phyloP scores from a whole-genome alignment of 2,329 filamentous ascomycete species.

The Trichophyton rubrum region DNA sequence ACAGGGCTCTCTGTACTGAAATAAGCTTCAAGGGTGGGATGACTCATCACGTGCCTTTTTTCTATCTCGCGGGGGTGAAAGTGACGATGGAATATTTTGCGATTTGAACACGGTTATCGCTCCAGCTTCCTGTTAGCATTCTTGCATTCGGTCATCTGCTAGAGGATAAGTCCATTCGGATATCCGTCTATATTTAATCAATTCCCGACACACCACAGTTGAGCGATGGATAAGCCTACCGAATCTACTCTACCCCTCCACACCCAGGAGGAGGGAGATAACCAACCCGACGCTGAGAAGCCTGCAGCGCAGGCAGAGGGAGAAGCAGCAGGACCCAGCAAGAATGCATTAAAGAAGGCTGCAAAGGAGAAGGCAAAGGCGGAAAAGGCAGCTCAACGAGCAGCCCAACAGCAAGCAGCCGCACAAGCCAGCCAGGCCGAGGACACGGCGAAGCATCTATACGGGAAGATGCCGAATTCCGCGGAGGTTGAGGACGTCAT shows the following conservation, averaged over 20 bases:
- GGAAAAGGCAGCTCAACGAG: conserved; percentile 56
- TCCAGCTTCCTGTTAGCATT: background rate
- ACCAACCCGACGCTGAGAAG: conserved; percentile 3
- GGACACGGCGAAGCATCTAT: conserved; percentile 55
- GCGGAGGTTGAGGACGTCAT: conserved; percentile 50
- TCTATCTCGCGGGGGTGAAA: background rate
- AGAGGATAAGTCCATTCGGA: background rate
- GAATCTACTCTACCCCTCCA: conserved; percentile 12
- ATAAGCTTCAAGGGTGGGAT: conserved; percentile 11
- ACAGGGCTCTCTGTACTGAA: background rate
- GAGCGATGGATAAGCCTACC: conserved; percentile 12
- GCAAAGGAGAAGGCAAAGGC: conserved; percentile 85
- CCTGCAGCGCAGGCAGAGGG: conserved; percentile 18
- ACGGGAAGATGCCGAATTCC: conserved; percentile 55
- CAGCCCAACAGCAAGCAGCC: conserved; percentile 61
- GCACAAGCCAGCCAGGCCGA: conserved; percentile 53
- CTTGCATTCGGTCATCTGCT: background rate
- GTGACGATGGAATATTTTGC: background rate
- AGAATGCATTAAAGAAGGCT: conserved; percentile 75
- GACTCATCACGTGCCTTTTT: background rate
- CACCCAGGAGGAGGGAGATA: conserved; percentile 7
- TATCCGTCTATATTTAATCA: background rate
- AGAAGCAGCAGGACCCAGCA: conserved; percentile 44
- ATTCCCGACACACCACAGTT: background rate
- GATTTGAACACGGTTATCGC: background rate